Evolutionary conservation across 164 flowering plant species (phyloP).

Genomic region (Berberis vulgaris): DNA sequence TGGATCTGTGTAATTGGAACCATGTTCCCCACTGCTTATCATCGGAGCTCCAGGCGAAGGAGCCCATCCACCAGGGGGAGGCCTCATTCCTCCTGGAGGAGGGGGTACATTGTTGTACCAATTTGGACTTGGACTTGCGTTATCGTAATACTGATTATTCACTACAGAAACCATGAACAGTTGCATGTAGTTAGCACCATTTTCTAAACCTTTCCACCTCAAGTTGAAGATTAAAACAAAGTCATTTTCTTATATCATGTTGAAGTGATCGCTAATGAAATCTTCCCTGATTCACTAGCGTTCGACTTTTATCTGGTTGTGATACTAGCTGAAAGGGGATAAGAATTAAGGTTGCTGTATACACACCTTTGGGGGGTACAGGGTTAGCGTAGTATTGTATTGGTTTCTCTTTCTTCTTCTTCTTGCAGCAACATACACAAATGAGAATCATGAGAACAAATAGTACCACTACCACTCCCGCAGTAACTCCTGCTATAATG

Average conservation of each 20-base stretch:
- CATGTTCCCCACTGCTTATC: constrained; percentile 34
- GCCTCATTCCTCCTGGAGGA: constrained; percentile 20
- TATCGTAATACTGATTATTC: constrained; percentile 9
- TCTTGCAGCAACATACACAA: constrained; percentile 14
- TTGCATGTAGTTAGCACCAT: no score
- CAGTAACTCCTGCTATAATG: constrained; percentile 23
- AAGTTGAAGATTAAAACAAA: no score
- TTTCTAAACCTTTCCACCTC: no score
- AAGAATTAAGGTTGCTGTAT: neutral
- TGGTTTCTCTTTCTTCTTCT: constrained; percentile 17
- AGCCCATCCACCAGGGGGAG: constrained; percentile 5
- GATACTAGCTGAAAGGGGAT: neutral
- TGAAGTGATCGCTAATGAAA: no score
- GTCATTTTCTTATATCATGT: no score
- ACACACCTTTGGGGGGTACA: constrained; percentile 12
- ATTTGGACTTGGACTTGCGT: neutral
- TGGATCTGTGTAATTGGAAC: constrained; percentile 43
- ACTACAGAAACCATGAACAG: constrained; percentile 2
- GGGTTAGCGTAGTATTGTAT: constrained; percentile 23
- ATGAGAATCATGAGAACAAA: constrained; percentile 16
- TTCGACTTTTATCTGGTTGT: no score
- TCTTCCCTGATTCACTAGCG: no score
- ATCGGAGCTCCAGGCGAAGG: constrained; percentile 17
- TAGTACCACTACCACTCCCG: constrained; percentile 24
- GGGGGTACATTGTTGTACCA: constrained; percentile 18